Evolutionary conservation across 179 eudicot genomes (phyloP).

Genomic region (Spinacia oleracea): DNA sequence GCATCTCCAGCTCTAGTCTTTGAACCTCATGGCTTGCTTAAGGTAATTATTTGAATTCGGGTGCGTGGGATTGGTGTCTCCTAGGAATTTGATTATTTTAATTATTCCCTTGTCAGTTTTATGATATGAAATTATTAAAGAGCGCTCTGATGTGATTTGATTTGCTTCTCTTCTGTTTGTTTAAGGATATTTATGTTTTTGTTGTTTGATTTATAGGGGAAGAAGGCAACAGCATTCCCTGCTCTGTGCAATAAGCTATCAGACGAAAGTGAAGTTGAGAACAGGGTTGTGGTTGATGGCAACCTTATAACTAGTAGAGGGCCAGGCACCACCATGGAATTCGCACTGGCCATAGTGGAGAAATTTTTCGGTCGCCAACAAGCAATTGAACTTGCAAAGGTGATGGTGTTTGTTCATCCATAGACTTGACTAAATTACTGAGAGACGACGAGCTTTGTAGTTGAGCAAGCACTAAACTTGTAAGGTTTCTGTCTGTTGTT

Average conservation of each 20-base stretch:
- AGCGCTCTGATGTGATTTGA: neutral
- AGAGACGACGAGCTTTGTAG: neutral
- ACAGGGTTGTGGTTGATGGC: conserved; percentile 88
- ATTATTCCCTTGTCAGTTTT: neutral
- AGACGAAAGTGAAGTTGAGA: conserved; percentile 68
- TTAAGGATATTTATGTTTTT: neutral
- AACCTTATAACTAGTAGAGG: conserved; percentile 94
- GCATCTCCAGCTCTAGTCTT: conserved; percentile 95
- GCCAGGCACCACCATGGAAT: conserved; percentile 89
- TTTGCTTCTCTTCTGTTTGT: neutral
- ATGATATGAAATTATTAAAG: neutral
- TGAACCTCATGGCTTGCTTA: conserved; percentile 91
- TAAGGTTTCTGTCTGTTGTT: neutral
- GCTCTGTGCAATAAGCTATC: conserved; percentile 83
- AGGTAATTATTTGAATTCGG: conserved; percentile 45
- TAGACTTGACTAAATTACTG: neutral
- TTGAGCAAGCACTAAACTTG: neutral
- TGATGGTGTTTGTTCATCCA: conserved; percentile 52
- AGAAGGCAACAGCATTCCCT: conserved; percentile 92
- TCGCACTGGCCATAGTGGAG: conserved; percentile 76
- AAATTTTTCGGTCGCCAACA: conserved; percentile 70
- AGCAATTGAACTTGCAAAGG: conserved; percentile 72
- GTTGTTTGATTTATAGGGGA: conserved; percentile 52
- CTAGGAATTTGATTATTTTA: neutral
- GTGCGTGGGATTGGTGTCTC: neutral